Evolutionary conservation across 1,284 basidiomycete genomes (phyloP).

Genomic region (Apiotrichum porosum): DNA sequence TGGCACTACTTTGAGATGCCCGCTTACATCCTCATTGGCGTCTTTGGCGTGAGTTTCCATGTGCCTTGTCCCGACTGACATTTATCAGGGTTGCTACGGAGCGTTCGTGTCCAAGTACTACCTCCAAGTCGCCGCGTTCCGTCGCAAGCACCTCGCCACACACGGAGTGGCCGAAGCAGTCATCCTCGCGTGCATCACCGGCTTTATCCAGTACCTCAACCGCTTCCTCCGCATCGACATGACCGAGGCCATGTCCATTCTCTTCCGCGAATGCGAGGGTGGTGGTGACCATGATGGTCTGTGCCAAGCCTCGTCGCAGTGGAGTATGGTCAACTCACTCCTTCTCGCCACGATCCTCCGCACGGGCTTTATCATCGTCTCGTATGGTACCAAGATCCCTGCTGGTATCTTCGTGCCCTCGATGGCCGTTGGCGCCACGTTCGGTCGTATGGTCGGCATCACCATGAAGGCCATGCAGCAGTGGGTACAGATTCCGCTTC

Average conservation of each 20-base stretch:
- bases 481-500: constrained; percentile 51
- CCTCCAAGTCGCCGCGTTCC: constrained; percentile 88
- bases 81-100: constrained; percentile 81
- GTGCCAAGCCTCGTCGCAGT: constrained; percentile 91
- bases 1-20: constrained; percentile 99
- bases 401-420: constrained; percentile 97
- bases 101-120: constrained; percentile 97
- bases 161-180: constrained; percentile 88
- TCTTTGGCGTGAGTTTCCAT: constrained; percentile 74
- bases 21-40: constrained; percentile 86
- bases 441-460: constrained; percentile 93
- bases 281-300: constrained; percentile 87
- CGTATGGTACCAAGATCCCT: constrained; percentile 94
- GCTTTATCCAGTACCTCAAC: constrained; percentile 89
- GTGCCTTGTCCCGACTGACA: constrained; percentile 2
- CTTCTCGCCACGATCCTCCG: constrained; percentile 87
- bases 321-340: constrained; percentile 90
- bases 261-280: constrained; percentile 94
- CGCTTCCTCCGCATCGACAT: constrained; percentile 94
- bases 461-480: constrained; percentile 85
- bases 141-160: constrained; percentile 76
- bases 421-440: constrained; percentile 95
- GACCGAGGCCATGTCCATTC: constrained; percentile 93
- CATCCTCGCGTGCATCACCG: constrained; percentile 77
- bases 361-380: constrained; percentile 78